Evolutionary conservation across 257 asterid species (phyloP), one percentile per base, ranked within the genome.

Genomic region (Coffea canephora): DNA sequence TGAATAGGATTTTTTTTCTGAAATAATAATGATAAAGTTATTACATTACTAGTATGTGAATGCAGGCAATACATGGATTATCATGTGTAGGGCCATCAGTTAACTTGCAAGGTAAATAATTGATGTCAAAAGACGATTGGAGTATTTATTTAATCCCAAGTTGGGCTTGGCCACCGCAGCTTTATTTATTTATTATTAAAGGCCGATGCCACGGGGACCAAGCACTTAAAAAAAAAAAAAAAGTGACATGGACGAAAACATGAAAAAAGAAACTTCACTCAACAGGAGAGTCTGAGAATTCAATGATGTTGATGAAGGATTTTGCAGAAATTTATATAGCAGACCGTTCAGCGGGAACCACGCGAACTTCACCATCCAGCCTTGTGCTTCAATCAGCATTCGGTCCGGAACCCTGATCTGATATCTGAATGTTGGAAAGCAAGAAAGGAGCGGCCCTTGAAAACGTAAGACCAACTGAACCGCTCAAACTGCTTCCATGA

Each of bases 401-500:
- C 9, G 34, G 66, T n/a, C 16, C 50, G 55, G 78, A 65, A 36
- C 55, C 69, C 73, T 36, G 68, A 73, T 45, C 39, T 21, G 83
- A 19, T 23, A 67, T 43, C 75, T 43, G 66, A 55, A 59, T 48
- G 27, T 45, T 13, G 0, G 82, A 78, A 41, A 70, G 71, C 34
- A 41, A 71, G 78, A 75, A 46, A 21, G 82, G 83, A 43, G 77
- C 85, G 73, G 74, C 83, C 57, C 68, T 75, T 49, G 77, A 74
- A 73, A 85, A 77, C 74, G 83, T 71, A 76, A 74, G 83, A 50
- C 79, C 85, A 39, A 79, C 84, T n/a, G 82, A 80, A 81, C 82
- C 77, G 76, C 69, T 76, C 81, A 81, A 83, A 74, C 82, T 74
- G 78, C 66, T 80, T 66, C 85, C 85, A 79, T 86, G 84, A 64